Percentiles rank a stretch among this genome's conserved stretches.
These are phyloP conservation scores for Dalbergia cochinchinensis DNA, from an alignment of 306 rosid genomes.

Conservation along the genomic window DNA sequence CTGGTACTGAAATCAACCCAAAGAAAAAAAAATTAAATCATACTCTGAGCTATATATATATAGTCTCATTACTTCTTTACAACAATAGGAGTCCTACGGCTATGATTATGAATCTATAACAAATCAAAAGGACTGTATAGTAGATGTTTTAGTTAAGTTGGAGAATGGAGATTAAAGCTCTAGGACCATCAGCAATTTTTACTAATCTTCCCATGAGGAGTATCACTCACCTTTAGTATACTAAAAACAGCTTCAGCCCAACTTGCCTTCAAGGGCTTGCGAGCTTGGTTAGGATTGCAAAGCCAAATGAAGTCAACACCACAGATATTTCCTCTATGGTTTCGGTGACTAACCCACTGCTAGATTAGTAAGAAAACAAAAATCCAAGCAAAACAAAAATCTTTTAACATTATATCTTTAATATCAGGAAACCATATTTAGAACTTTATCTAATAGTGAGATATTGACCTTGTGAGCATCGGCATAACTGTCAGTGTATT, in stretches of 20 bases:
- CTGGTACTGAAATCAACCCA: conserved; percentile 61
- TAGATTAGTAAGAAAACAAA: conserved; percentile 6
- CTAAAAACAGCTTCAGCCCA: conserved; percentile 96
- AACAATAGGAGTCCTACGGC: neutral
- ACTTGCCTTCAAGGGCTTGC: conserved; percentile 82
- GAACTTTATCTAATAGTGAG: conserved; percentile 30
- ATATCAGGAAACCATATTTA: conserved; percentile 1
- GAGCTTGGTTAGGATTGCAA: conserved; percentile 81
- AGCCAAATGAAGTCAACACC: conserved; percentile 98
- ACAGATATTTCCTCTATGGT: conserved; percentile 95
- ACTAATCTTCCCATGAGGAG: neutral
- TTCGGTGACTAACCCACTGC: conserved; percentile 98
- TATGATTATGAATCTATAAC: conserved; percentile 5
- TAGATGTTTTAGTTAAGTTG: neutral
- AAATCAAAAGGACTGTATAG: neutral
- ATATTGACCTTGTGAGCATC: conserved; percentile 85
- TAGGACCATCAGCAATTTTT: conserved; percentile 9
- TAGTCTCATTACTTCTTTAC: neutral
- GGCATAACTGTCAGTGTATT: conserved; percentile 75
- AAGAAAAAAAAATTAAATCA: conserved; percentile 15
- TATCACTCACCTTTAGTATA: conserved; percentile 68
- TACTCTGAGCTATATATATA: neutral
- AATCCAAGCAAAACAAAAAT: conserved; percentile 24
- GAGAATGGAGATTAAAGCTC: conserved; percentile 20
- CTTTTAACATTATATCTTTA: conserved; percentile 4